Base-by-base conservation (phyloP, 768 basidiomycete species). In the Russula vinacea region DNA sequence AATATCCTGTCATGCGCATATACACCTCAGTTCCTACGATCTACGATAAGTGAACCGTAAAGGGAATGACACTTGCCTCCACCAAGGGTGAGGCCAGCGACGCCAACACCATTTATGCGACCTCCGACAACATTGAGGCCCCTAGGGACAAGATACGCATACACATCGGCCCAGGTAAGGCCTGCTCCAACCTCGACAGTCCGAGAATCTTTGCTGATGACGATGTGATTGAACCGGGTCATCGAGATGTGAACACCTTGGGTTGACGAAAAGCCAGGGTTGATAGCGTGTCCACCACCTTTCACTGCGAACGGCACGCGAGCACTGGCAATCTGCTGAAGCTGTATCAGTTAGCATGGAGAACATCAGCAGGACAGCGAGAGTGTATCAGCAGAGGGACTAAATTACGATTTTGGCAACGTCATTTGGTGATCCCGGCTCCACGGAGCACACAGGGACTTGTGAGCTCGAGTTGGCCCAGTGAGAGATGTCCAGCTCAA, bases 81-180 rank as follows among this genome's bases (percentile, higher is more conserved):
- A 10, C 64, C 70, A 14, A 71, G 66, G 17, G 67, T 60, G 3
- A 69, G 58, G 10, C 70, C 70, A 14, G 59, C 70, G 10, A 68
- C 67, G 13, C 71, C 71, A 39, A 71, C 68, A 24, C 70, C 70
- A 17, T 19, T 37, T 24, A 60, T n/a, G 22, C 66, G 65, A 17
- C 66, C 70, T 40, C 71, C 71, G 11, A 67, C 62, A 35, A 71
- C 64, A 54, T 60, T 70, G 47, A 71, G 52, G 19, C 66, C 62
- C 24, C 35, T 58, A 10, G 68, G 66, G 5, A 35, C 39, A 8
- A 71, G 58, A 10, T 56, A 51, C 29, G 33, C 58, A 26, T 71
- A 71, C 13, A 71, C 67, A 16, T 71, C 64, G 42, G 68, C 69
- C 71, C 71, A 71, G 5, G 64, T 67, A n/a, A 67, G 57, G 14